Base-by-base conservation (phyloP, 164 flowering plant species). In the Macadamia integrifolia region DNA sequence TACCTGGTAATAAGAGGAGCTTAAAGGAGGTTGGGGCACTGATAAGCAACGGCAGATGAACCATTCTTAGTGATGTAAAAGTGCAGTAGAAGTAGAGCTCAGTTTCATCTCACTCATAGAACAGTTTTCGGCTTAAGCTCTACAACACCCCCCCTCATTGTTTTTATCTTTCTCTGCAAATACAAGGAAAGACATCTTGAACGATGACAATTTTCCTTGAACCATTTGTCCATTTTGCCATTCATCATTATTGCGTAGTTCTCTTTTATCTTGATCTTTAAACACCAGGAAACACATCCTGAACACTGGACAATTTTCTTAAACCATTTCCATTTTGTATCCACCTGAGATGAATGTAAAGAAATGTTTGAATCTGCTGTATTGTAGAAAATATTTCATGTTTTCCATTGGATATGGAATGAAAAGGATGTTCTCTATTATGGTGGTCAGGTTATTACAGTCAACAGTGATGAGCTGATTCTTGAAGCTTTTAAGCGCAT, bases 401-500 rank as follows among this genome's bases (percentile, higher is more conserved):
- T 11, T 46, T 46, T 1, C 50, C 50, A 46, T 46, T 11, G 40
- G 18, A 52, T 17, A 52, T 14, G 15, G 5, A 52, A 49, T 49
- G 2, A 9, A 1, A 49, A 49, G 53, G 15, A 52, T 17, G 18
- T 52, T 52, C n/a, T 52, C 5, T 52, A 3, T 7, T n/a, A 4
- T 71, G 60, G 35, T 70, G 53, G 18, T 40, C 80, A 93, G 98
- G 91, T 91, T 63, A 69, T 91, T 40, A 80, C 85, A 75, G 66
- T 88, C 72, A 79, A 76, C 35, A 72, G 81, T 30, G 70, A 83
- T 69, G 95, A 87, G 56, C 81, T 81, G 60, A 78, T 90, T 68
- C 82, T 93, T n/a, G 93, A 90, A 81, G 95, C 98, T 17, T 94
- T 94, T 81, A 90, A 85, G 81, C 79, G 72, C 49, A 91, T 94